Evolutionary conservation across 1,139 yeast species (phyloP).

Genomic region (Kodamaea alishanica): DNA sequence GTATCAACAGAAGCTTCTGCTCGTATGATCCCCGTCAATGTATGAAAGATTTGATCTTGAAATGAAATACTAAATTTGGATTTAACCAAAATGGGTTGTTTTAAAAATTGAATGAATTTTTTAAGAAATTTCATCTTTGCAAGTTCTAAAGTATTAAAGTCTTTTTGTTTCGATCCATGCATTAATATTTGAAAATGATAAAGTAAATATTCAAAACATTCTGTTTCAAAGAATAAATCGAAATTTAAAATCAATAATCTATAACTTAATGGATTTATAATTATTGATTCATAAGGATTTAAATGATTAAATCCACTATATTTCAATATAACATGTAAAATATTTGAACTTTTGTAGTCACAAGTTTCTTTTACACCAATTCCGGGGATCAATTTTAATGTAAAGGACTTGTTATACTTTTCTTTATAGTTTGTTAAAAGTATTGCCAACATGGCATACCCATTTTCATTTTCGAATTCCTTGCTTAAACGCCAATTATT

Average conservation of each 20-base stretch:
- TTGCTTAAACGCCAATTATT: conserved; percentile 38
- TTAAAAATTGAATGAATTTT: conserved; percentile 51
- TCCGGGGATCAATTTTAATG: conserved; percentile 11
- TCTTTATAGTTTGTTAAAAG: conserved; percentile 30
- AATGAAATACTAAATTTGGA: conserved; percentile 12
- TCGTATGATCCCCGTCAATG: conserved; percentile 22
- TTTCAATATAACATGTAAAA: conserved; percentile 20
- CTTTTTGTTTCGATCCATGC: conserved; percentile 45
- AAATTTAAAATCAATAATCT: conserved; percentile 31
- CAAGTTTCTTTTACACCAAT: conserved; percentile 2
- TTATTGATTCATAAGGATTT: conserved; percentile 27
- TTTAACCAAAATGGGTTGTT: conserved; percentile 22
- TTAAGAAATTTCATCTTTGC: conserved; percentile 52
- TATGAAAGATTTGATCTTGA: conserved; percentile 18
- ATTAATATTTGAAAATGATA: conserved; percentile 56
- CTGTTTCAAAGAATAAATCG: conserved; percentile 35
- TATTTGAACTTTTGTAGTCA: background rate
- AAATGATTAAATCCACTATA: conserved; percentile 26
- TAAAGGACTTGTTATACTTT: conserved; percentile 18
- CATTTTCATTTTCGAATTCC: conserved; percentile 43
- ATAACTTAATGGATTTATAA: conserved; percentile 30
- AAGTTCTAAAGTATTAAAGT: conserved; percentile 50
- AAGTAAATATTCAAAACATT: conserved; percentile 47
- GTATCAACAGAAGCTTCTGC: conserved; percentile 39
- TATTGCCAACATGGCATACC: conserved; percentile 37